Evolutionary conservation across 2,329 filamentous ascomycete genomes (phyloP).

Genomic region (Bipolaris bicolor): DNA sequence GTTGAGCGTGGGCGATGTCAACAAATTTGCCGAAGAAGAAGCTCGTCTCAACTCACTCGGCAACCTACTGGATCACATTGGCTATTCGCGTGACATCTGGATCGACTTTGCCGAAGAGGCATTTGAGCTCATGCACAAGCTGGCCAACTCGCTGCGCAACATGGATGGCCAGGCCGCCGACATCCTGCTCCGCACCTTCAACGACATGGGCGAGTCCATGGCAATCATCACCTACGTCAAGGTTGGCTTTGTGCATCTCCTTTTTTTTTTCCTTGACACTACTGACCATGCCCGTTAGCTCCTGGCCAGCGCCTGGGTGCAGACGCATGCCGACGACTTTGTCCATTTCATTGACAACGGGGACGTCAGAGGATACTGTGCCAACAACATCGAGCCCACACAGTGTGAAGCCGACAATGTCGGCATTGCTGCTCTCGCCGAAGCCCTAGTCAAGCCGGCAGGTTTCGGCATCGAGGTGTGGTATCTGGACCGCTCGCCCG

Average conservation of each 20-base stretch:
- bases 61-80: slow-evolving; percentile 71
- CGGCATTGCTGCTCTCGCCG: slow-evolving; percentile 77
- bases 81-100: slow-evolving; percentile 71
- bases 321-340: slow-evolving; percentile 72
- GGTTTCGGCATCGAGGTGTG: slow-evolving; percentile 84
- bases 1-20: slow-evolving; percentile 68
- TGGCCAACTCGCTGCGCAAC: slow-evolving; percentile 63
- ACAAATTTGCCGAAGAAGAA: slow-evolving; percentile 72
- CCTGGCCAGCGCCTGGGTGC: slow-evolving; percentile 84
- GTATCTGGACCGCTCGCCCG: slow-evolving; percentile 86
- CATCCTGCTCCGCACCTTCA: slow-evolving; percentile 72
- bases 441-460: slow-evolving; percentile 79
- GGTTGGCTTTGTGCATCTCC: slow-evolving; percentile 50
- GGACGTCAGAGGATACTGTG: slow-evolving; percentile 72
- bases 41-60: slow-evolving; percentile 74
- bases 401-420: slow-evolving; percentile 89
- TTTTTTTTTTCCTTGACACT: background rate
- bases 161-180: slow-evolving; percentile 60
- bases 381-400: slow-evolving; percentile 72
- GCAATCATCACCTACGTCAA: slow-evolving; percentile 84
- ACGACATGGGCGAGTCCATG: slow-evolving; percentile 69
- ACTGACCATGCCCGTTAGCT: slow-evolving; percentile 59
- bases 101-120: slow-evolving; percentile 86
- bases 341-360: slow-evolving; percentile 67
- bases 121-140: slow-evolving; percentile 68